A percentile compares a stretch with the other conserved stretches of the same genome.
Evolutionary conservation across 2,329 filamentous ascomycete genomes (phyloP).

Genomic region (Magnaporthiopsis rhizophila): DNA sequence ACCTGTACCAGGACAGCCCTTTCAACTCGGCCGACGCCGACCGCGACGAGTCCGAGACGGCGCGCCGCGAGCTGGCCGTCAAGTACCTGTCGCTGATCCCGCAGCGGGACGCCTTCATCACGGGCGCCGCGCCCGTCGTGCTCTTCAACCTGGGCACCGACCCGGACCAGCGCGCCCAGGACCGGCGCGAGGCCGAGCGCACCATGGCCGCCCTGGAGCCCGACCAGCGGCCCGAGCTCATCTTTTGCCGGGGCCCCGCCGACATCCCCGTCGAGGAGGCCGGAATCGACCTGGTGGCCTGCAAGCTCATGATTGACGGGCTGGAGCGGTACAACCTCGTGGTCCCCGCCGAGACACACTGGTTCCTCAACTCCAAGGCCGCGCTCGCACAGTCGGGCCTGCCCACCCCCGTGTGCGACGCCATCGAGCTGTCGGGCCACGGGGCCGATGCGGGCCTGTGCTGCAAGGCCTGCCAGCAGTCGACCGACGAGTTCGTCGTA

Average conservation of each 20-base stretch:
- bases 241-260: slow-evolving; percentile 24
- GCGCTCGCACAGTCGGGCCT: slow-evolving; percentile 25
- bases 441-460: slow-evolving; percentile 3
- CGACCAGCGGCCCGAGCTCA: slow-evolving; percentile 21
- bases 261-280: slow-evolving; percentile 19
- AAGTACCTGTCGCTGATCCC: slow-evolving; percentile 28
- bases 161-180: slow-evolving; percentile 16
- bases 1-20: slow-evolving; percentile 26
- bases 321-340: slow-evolving; percentile 21
- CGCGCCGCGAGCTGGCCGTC: slow-evolving; percentile 18
- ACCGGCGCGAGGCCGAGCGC: slow-evolving; percentile 20
- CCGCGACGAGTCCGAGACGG: slow-evolving; percentile 9
- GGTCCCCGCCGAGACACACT: slow-evolving; percentile 23
- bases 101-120: slow-evolving; percentile 28
- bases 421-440: slow-evolving; percentile 18
- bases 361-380: slow-evolving; percentile 28
- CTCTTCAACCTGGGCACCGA: slow-evolving; percentile 22
- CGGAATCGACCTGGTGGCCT: slow-evolving; percentile 21
- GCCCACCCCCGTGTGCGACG: slow-evolving; percentile 22
- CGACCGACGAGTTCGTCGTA: slow-evolving; percentile 7
- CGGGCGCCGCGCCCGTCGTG: slow-evolving; percentile 17
- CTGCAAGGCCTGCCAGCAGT: slow-evolving; percentile 4
- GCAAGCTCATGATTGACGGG: slow-evolving; percentile 22
- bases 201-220: slow-evolving; percentile 22
- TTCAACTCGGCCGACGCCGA: slow-evolving; percentile 18